These are phyloP conservation scores for Prunella vulgaris DNA, from an alignment of 257 asterid genomes.

Conservation along the genomic window DNA sequence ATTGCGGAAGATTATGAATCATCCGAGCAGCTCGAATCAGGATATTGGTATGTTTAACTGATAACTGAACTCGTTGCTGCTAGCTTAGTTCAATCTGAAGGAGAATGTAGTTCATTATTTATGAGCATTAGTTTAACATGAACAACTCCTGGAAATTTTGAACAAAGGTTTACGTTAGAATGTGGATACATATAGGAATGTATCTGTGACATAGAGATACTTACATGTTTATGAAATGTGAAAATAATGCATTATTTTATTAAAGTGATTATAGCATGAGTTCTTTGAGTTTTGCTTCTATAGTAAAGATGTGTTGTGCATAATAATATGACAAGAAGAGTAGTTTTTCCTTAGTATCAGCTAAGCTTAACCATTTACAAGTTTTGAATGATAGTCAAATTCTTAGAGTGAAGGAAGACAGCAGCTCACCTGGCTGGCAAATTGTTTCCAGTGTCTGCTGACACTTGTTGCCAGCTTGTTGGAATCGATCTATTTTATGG, in stretches of 20 bases:
- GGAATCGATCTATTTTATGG: neutral
- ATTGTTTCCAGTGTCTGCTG: neutral
- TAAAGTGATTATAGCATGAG: neutral
- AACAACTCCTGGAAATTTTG: neutral
- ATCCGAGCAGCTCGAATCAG: slow-evolving; percentile 40
- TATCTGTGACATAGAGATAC: neutral
- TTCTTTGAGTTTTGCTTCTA: neutral
- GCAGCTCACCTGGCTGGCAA: neutral
- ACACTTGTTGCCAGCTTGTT: neutral
- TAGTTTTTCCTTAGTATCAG: neutral
- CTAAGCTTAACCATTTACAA: neutral
- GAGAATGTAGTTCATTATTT: neutral
- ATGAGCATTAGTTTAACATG: neutral
- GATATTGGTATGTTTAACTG: slow-evolving; percentile 52
- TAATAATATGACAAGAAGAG: neutral
- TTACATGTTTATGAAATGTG: slow-evolving; percentile 4
- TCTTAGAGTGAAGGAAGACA: slow-evolving; percentile 5
- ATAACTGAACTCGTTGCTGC: slow-evolving; percentile 12
- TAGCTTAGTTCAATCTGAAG: neutral
- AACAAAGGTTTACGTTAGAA: neutral
- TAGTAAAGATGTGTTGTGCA: neutral
- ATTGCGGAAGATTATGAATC: slow-evolving; percentile 50
- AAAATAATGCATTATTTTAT: slow-evolving; percentile 2
- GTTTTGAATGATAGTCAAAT: neutral
- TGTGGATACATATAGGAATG: neutral